Percentiles rank a stretch among this genome's conserved stretches.
These are phyloP conservation scores for Daldinia bambusicola DNA, from an alignment of 495 filamentous ascomycete species.

Conservation along the genomic window DNA sequence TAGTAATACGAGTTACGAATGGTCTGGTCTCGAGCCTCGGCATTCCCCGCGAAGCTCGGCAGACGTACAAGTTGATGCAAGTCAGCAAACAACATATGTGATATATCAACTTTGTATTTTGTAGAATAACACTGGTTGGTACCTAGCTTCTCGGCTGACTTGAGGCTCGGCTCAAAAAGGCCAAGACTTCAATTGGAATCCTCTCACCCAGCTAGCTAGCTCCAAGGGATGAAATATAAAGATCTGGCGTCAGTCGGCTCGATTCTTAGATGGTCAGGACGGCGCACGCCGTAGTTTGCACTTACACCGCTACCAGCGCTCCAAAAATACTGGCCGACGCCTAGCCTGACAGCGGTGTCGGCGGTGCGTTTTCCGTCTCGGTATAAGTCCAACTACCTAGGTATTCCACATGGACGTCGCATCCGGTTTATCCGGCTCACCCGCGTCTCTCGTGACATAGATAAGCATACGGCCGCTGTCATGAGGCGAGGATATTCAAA, in stretches of 20 bases:
- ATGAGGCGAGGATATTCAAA: not conserved
- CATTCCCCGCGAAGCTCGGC: not conserved
- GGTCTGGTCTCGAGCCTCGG: not conserved
- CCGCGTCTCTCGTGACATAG: not conserved
- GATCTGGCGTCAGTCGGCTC: too few relatives aligned
- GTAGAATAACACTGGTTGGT: not conserved
- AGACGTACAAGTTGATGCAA: not conserved
- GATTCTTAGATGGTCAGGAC: too few relatives aligned
- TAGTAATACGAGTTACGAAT: too few relatives aligned
- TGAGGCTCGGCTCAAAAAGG: not conserved
- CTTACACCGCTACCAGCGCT: not conserved
- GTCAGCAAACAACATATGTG: not conserved
- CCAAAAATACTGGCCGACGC: not conserved
- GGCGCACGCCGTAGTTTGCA: not conserved
- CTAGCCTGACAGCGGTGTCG: too few relatives aligned
- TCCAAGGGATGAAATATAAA: too few relatives aligned
- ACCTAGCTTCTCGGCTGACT: not conserved
- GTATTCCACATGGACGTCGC: not conserved
- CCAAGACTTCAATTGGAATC: not conserved
- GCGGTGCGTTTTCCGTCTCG: not conserved
- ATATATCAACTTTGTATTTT: not conserved
- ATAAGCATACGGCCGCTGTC: not conserved
- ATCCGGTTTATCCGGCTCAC: not conserved
- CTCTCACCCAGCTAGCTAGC: too few relatives aligned
- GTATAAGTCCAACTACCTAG: not conserved